Base-by-base conservation (phyloP, 1,284 basidiomycete genomes). In the Papiliotrema terrestris region DNA sequence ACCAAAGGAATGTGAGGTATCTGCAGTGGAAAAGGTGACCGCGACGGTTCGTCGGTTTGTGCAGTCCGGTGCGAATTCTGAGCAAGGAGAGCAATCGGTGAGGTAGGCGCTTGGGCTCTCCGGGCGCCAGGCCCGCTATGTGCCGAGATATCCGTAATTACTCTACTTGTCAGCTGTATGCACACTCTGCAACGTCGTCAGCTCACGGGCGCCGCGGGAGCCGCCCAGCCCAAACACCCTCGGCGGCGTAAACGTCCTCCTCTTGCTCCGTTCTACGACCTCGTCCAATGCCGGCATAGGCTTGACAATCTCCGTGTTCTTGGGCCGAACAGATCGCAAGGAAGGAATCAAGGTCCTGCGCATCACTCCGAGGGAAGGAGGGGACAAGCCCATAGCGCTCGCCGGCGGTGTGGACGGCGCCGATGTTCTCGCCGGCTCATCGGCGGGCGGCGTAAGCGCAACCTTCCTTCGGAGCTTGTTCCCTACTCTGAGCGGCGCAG, bases 391-490 rank as follows among this genome's bases (percentile, higher is more conserved):
- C 20, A 20, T 4, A 17, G 17, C 15, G 39, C 11, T 37, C 5
- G 20, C 20, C 20, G 39, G 39, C 39, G 15, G 39, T 5, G 39
- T 41, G 17, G 17, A n/a, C 17, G 8, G 17, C 6, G 17, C 17
- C 5, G 17, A 41, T 5, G 6, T 17, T 8, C 17, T 41, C 6
- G 5, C 39, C 5, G 20, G 17, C 39, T 20, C 6, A 5, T n/a
- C 39, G 15, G 39, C 15, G 8, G 39, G 39, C 39, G 20, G 17
- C 6, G 15, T 41, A n/a, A 20, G 20, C 6, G 39, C 17, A 15
- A 20, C 17, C 15, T 41, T 41, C 8, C 57, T 5, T 32, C 29
- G 53, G 14, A 58, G 51, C 41, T 49, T 61, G 37, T 45, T 55
- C 35, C 54, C 29, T 2, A 54, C 35, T 19, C 42, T 48, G 9